A percentile compares a stretch with the other conserved stretches of the same genome.
Evolutionary conservation across 352 stramenopile species (phyloP).

Genomic region (Pythium monospermum): DNA sequence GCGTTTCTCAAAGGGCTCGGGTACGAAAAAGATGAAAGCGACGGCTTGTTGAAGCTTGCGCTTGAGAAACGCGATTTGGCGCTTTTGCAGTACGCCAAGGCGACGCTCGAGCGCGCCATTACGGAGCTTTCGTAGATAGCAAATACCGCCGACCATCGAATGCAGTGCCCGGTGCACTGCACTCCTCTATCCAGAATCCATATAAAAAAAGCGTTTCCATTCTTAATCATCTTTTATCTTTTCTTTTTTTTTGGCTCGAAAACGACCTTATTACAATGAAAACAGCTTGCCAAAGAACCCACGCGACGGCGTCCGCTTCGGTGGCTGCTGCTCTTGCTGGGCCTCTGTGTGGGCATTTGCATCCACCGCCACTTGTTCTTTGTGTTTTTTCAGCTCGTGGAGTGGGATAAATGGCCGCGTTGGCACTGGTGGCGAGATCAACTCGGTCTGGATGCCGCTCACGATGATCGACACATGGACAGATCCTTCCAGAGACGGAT

Average conservation of each 20-base stretch:
- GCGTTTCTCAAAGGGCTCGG: slow-evolving; percentile 82
- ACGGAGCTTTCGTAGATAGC: slow-evolving; percentile 48
- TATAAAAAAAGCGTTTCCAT: neutral
- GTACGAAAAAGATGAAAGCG: slow-evolving; percentile 83
- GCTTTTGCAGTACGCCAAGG: slow-evolving; percentile 57
- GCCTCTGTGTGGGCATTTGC: slow-evolving; percentile 9
- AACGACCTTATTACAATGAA: slow-evolving; percentile 38
- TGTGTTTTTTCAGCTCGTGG: slow-evolving; percentile 32
- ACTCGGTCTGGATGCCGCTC: slow-evolving; percentile 81
- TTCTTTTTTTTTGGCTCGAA: neutral
- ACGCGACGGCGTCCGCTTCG: slow-evolving; percentile 25
- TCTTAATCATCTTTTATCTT: neutral
- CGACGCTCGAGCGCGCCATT: slow-evolving; percentile 52
- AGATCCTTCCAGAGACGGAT: slow-evolving; percentile 71
- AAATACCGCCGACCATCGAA: neutral
- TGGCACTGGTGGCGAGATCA: slow-evolving; percentile 73
- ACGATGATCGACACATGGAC: slow-evolving; percentile 88
- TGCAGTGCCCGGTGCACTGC: no score
- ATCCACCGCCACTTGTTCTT: slow-evolving; percentile 15
- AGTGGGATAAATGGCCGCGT: slow-evolving; percentile 40
- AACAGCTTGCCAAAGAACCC: slow-evolving; percentile 74
- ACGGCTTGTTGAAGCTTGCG: slow-evolving; percentile 60
- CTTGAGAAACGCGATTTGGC: slow-evolving; percentile 53
- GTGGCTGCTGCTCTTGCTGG: slow-evolving; percentile 16
- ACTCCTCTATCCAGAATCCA: neutral